Evolutionary conservation across 2,329 filamentous ascomycete genomes (phyloP).

Genomic region (Aureobasidium sp.): DNA sequence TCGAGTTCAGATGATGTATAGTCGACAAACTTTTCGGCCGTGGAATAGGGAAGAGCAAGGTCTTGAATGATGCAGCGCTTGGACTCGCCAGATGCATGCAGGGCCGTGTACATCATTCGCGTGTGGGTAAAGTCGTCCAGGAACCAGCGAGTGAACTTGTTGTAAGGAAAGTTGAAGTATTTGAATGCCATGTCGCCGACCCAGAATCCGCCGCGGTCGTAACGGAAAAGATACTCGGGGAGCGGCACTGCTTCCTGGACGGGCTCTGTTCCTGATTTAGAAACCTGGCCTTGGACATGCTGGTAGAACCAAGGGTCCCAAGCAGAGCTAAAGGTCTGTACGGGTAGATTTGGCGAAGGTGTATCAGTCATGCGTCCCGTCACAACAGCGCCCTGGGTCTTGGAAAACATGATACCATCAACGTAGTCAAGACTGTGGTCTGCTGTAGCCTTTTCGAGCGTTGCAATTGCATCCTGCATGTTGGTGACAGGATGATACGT

Average conservation of each 20-base stretch:
- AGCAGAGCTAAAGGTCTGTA: conserved; percentile 32
- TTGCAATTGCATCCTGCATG: conserved; percentile 34
- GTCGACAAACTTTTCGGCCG: conserved; percentile 35
- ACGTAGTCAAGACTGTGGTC: conserved; percentile 36
- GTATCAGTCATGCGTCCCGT: conserved; percentile 35
- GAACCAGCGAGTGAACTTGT: conserved; percentile 51
- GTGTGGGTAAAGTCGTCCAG: conserved; percentile 56
- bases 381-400: conserved; percentile 33
- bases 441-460: conserved; percentile 30
- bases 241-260: conserved; percentile 49
- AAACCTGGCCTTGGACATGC: conserved; percentile 27
- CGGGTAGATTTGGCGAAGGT: not conserved
- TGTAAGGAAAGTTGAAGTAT: conserved; percentile 59
- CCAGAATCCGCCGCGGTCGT: conserved; percentile 64
- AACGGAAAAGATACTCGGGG: conserved; percentile 60
- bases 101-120: conserved; percentile 54
- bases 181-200: conserved; percentile 52
- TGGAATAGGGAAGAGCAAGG: conserved; percentile 40
- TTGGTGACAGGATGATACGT: conserved; percentile 38
- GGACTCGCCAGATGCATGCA: conserved; percentile 52
- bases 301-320: conserved; percentile 46
- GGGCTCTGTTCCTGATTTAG: conserved; percentile 12
- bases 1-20: conserved; percentile 32
- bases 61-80: conserved; percentile 58
- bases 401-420: conserved; percentile 42